These are phyloP conservation scores for Penicillium crustosum DNA, from an alignment of 2,329 filamentous ascomycete species.

Conservation along the genomic window DNA sequence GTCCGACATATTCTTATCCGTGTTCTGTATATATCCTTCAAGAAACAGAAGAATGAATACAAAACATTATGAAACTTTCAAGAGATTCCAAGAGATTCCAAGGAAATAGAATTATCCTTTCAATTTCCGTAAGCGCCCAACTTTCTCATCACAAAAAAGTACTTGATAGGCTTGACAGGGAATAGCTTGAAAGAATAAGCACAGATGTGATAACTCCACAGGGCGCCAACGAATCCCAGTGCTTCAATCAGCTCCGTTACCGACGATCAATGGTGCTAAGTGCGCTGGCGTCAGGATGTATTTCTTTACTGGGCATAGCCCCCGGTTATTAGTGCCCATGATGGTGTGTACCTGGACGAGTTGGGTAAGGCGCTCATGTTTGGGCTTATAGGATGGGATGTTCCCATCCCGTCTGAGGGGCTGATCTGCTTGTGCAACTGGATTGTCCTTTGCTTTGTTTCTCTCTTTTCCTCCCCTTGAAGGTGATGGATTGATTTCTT, in stretches of 20 bases:
- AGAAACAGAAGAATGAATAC: not conserved
- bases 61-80: not conserved
- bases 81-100: not conserved
- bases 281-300: slow-evolving; percentile 14
- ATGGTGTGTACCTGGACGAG: slow-evolving; percentile 12
- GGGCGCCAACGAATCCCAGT: slow-evolving; percentile 22
- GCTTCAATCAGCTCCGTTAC: slow-evolving; percentile 9
- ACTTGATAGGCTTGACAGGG: not conserved
- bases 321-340: slow-evolving; percentile 4
- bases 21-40: not conserved
- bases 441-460: slow-evolving; percentile 9
- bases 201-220: slow-evolving; percentile 29
- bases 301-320: slow-evolving; percentile 18
- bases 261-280: slow-evolving; percentile 15
- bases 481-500: slow-evolving; percentile 31
- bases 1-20: not conserved
- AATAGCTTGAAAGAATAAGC: slow-evolving; percentile 16
- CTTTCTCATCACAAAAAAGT: slow-evolving; percentile 4
- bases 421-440: slow-evolving; percentile 1
- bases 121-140: slow-evolving; percentile 23
- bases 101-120: not conserved
- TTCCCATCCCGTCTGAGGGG: slow-evolving; percentile 15
- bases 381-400: slow-evolving; percentile 6
- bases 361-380: slow-evolving; percentile 12
- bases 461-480: slow-evolving; percentile 17